Conservation (phyloP, 257 asterid species). For the Solanum phureja region DNA sequence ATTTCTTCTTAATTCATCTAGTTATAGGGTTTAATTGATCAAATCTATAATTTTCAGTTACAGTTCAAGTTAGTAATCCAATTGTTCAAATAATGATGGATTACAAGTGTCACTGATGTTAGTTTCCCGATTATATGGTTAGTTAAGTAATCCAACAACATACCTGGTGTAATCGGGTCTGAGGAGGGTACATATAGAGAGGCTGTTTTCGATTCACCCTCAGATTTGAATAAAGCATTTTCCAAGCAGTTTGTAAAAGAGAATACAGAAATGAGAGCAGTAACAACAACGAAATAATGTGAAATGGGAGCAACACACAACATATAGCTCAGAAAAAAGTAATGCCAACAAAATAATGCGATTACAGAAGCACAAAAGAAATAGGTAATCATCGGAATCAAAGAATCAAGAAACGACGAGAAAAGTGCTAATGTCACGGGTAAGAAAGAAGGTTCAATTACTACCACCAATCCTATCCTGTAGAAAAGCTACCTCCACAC, state of each 20-base stretch:
- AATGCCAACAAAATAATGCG: neutral
- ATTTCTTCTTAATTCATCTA: neutral
- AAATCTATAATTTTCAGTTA: neutral
- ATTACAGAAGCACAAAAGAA: neutral
- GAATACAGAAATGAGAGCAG: neutral
- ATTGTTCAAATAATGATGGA: neutral
- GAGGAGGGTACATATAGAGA: neutral
- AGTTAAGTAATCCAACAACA: neutral
- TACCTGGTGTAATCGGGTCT: neutral
- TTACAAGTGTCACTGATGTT: neutral
- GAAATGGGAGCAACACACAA: neutral
- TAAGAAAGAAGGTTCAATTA: neutral
- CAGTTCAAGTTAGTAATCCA: neutral
- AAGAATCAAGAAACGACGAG: neutral
- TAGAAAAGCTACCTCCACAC: neutral
- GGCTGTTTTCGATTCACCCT: neutral
- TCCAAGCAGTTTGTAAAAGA: neutral
- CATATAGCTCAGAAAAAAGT: neutral
- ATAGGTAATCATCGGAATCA: neutral
- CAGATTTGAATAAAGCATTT: neutral
- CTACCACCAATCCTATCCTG: neutral
- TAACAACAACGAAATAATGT: neutral
- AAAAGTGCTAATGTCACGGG: neutral
- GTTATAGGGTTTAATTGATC: constrained; percentile 3
- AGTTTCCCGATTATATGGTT: neutral